Evolutionary conservation across 73 alveolate genomes (phyloP).

Genomic region (Tetrahymena thermophila): DNA sequence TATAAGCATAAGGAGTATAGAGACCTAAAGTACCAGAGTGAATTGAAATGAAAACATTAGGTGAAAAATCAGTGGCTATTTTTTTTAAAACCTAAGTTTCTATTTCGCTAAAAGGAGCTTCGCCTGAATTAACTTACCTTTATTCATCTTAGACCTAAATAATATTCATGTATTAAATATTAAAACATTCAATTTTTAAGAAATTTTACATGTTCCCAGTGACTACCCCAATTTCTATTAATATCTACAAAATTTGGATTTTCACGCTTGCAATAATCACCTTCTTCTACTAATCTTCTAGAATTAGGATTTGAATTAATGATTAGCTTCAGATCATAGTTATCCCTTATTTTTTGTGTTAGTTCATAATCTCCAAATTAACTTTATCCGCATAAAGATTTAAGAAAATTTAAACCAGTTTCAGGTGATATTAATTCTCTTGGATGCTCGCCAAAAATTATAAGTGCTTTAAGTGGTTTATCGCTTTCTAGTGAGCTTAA

Average conservation of each 20-base stretch:
- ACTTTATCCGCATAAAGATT: constrained; percentile 24
- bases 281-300: constrained; percentile 52
- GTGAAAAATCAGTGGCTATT: constrained; percentile 22
- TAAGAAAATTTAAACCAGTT: constrained; percentile 46
- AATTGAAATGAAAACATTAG: constrained; percentile 51
- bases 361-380: not conserved
- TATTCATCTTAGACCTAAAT: constrained; percentile 12
- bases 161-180: not conserved
- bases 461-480: not conserved
- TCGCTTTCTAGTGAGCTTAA: not conserved
- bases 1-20: constrained; percentile 51
- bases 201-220: constrained; percentile 35
- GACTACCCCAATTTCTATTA: constrained; percentile 61
- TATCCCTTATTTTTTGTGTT: constrained; percentile 2
- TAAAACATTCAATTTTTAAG: not conserved
- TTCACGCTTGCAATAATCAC: constrained; percentile 55
- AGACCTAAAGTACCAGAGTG: constrained; percentile 54
- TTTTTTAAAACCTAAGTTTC: constrained; percentile 46
- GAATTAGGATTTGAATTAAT: constrained; percentile 56
- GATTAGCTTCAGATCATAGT: constrained; percentile 24
- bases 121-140: constrained; percentile 37
- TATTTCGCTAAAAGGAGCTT: constrained; percentile 54
- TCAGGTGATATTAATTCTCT: constrained; percentile 64
- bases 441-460: constrained; percentile 67
- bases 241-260: constrained; percentile 56